phyloP scores from a whole-genome alignment of 1,284 basidiomycete genomes.

The Cryptococcus sp. region DNA sequence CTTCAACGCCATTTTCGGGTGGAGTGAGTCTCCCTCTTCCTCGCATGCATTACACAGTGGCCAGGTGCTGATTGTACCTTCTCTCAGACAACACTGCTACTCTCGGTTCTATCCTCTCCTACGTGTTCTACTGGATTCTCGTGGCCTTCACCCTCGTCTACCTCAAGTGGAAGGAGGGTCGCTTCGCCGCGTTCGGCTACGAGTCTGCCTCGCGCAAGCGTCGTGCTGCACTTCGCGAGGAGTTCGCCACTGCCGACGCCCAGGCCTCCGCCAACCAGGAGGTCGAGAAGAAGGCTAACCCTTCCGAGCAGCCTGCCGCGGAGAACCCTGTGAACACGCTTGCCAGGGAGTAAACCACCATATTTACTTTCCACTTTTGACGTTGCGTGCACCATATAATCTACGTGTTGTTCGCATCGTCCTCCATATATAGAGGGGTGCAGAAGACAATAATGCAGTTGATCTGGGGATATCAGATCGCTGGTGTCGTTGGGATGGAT shows the following conservation, averaged over 20 bases:
- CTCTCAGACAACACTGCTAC: conserved; percentile 45
- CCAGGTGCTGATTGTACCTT: not conserved
- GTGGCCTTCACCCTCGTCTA: conserved; percentile 62
- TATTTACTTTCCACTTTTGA: no score
- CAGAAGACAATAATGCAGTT: no score
- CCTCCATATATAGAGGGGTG: no score
- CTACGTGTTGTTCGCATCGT: no score
- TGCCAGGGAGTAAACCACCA: no score
- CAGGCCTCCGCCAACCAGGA: not conserved
- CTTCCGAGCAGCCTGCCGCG: not conserved
- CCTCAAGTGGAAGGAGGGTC: conserved; percentile 63
- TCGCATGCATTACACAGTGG: not conserved
- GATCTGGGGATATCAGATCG: no score
- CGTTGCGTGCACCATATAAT: no score
- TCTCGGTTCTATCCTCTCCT: conserved; percentile 67
- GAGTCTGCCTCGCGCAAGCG: conserved; percentile 21
- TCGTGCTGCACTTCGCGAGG: not conserved
- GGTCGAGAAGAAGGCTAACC: not conserved
- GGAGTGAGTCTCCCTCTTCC: conserved; percentile 12
- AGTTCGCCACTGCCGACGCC: not conserved
- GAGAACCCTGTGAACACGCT: not conserved
- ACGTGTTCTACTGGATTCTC: conserved; percentile 76
- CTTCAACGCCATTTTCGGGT: conserved; percentile 51
- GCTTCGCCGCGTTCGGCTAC: conserved; percentile 47
- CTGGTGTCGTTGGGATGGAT: no score